phyloP scores from a whole-genome alignment of 192 early-diverging fungal species.

The Allomyces macrogynus region DNA sequence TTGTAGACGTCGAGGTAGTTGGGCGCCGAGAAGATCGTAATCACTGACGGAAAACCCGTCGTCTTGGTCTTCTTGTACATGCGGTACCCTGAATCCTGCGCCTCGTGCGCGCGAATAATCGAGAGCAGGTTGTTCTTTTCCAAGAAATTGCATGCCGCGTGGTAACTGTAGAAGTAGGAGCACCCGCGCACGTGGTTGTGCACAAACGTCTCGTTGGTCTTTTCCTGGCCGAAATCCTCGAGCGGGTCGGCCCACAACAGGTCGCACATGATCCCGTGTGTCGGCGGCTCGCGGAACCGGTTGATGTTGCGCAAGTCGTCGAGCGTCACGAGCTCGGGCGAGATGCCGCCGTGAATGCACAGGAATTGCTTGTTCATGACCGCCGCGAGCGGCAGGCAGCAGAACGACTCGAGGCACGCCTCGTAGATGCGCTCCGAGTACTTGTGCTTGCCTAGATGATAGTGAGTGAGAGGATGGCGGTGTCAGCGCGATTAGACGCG shows the following conservation, averaged over 20 bases:
- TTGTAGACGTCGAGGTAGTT: constrained; percentile 97
- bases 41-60: constrained; percentile 87
- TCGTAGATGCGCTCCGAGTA: constrained; percentile 83
- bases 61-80: constrained; percentile 91
- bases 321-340: constrained; percentile 77
- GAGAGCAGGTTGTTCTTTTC: constrained; percentile 85
- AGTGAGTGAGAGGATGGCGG: neutral
- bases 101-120: constrained; percentile 92
- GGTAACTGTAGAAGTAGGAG: constrained; percentile 86
- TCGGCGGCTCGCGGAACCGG: constrained; percentile 81
- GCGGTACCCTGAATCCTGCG: constrained; percentile 85
- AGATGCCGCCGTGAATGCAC: constrained; percentile 89
- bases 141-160: constrained; percentile 79
- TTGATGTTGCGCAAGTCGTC: constrained; percentile 71
- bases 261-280: constrained; percentile 89
- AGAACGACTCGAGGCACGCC: constrained; percentile 76
- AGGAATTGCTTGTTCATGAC: constrained; percentile 92
- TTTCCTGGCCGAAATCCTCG: constrained; percentile 92
- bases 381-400: constrained; percentile 71
- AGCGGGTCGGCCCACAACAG: constrained; percentile 86
- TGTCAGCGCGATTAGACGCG: neutral
- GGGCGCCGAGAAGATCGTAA: constrained; percentile 94
- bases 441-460: constrained; percentile 46
- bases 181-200: constrained; percentile 90
- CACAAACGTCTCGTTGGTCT: constrained; percentile 65